Base-by-base conservation (phyloP, 768 basidiomycete species). In the Nidularia sp. region DNA sequence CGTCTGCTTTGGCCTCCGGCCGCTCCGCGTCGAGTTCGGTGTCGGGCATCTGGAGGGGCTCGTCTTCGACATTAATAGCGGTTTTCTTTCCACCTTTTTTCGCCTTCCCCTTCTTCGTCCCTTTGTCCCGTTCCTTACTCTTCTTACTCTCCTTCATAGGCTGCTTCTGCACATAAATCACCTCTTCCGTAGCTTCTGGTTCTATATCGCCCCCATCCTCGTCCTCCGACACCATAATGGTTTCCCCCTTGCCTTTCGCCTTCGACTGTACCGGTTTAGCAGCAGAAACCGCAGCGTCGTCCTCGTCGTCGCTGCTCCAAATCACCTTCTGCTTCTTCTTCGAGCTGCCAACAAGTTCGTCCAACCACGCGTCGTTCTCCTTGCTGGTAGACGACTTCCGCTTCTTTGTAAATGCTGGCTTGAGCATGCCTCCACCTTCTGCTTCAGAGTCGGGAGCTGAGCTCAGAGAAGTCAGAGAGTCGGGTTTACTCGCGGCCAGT, bases 371-470 rank as follows among this genome's bases (percentile, higher is more conserved):
- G 6, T 58, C 60, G n/a, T 59, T 57, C 4, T 54, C 63, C 8
- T 64, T 60, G 33, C 54, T 56, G 22, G 50, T 57, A 6, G 48
- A 43, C 32, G 57, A 53, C 54, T 68, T 70, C 34, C 65, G 55
- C 53, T 68, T 67, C 57, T 59, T 64, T 36, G 47, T 50, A n/a
- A n/a, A n/a, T n/a, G 9, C 49, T 35, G 39, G 8, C 55, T 60
- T 48, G 56, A 49, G 45, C 33, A 49, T 46, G 25, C 47, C 51
- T 43, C 49, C 45, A 57, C 54, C 62, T 22, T 67, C 66, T 25
- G 56, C 52, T 39, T 70, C 65, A 25, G 64, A 64, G 25, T 61
- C 64, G 34, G 63, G 62, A 47, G 64, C 56, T 13, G 64, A 61
- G 47, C 58, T 60, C 22, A 57, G 49, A 13, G 67, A 64, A 8